phyloP scores from a whole-genome alignment of 2,329 filamentous ascomycete species.

The Colletotrichum sp. region DNA sequence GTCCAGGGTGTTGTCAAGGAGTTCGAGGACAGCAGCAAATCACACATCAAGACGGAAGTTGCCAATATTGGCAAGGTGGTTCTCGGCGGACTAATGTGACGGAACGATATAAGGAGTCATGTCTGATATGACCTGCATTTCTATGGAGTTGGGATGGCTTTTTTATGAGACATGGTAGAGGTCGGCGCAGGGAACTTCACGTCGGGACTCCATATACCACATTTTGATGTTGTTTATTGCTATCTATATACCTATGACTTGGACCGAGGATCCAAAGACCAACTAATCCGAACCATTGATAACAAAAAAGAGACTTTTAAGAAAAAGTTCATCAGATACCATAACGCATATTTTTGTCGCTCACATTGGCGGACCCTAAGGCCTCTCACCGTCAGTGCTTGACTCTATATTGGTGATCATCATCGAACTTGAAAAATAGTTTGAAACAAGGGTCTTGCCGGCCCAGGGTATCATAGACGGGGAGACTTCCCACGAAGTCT shows the following conservation, averaged over 20 bases:
- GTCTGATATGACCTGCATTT: conserved; percentile 17
- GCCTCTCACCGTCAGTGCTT: conserved; percentile 79
- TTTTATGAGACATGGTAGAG: neutral
- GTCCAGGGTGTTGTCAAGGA: conserved; percentile 87
- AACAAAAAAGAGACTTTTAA: conserved; percentile 13
- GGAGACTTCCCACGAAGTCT: conserved; percentile 47
- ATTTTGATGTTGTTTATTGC: neutral
- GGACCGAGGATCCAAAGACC: neutral
- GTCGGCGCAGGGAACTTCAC: neutral
- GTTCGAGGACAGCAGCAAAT: conserved; percentile 86
- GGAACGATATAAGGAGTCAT: neutral
- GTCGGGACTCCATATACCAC: conserved; percentile 11
- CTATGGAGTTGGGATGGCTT: conserved; percentile 8
- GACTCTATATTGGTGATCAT: conserved; percentile 97
- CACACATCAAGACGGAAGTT: conserved; percentile 79
- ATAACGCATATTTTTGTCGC: conserved; percentile 45
- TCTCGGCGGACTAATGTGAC: conserved; percentile 79
- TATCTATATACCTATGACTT: neutral
- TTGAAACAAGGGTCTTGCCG: neutral
- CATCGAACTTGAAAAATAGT: conserved; percentile 49
- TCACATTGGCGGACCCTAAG: conserved; percentile 25
- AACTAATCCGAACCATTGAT: neutral
- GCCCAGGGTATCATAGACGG: conserved; percentile 25
- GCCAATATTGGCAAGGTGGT: conserved; percentile 88
- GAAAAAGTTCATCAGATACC: conserved; percentile 47